Percentiles rank a stretch among this genome's conserved stretches.
phyloP scores from a whole-genome alignment of 2,329 filamentous ascomycete species.

The Nemania sp. region DNA sequence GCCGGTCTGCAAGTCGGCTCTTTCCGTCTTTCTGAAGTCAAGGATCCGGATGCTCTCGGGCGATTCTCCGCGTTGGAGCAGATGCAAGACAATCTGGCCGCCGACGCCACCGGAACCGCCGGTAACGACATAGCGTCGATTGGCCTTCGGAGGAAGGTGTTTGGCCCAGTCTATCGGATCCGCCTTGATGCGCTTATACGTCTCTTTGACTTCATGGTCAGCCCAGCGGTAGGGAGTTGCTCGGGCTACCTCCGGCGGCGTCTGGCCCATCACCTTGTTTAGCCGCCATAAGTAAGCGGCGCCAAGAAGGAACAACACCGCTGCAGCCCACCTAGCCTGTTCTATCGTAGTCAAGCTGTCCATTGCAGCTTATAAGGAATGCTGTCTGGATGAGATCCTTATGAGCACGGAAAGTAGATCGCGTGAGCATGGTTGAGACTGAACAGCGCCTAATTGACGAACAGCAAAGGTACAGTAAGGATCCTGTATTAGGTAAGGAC shows the following conservation, averaged over 20 bases:
- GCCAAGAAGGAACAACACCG: slow-evolving; percentile 25
- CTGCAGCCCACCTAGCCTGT: slow-evolving; percentile 20
- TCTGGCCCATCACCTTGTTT: slow-evolving; percentile 39
- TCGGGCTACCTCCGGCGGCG: slow-evolving; percentile 36
- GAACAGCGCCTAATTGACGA: not conserved
- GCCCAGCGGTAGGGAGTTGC: slow-evolving; percentile 41
- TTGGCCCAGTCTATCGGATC: slow-evolving; percentile 37
- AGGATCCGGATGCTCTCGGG: slow-evolving; percentile 52
- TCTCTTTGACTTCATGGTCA: slow-evolving; percentile 35
- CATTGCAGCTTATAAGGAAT: slow-evolving; percentile 8
- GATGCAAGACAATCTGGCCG: slow-evolving; percentile 51
- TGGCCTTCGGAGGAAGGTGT: slow-evolving; percentile 40
- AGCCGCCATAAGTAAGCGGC: slow-evolving; percentile 37
- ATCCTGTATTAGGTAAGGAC: too few relatives aligned
- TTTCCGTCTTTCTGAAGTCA: slow-evolving; percentile 48
- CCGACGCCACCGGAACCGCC: slow-evolving; percentile 51
- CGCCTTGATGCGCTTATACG: slow-evolving; percentile 39
- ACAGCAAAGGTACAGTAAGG: too few relatives aligned
- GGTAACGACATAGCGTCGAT: slow-evolving; percentile 44
- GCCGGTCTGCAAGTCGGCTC: slow-evolving; percentile 44
- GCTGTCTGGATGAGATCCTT: not conserved
- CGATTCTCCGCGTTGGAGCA: slow-evolving; percentile 51
- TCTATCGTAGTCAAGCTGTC: slow-evolving; percentile 18
- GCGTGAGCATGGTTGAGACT: not conserved
- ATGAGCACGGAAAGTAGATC: not conserved